A percentile compares a stretch with the other conserved stretches of the same genome.
These are phyloP conservation scores for Hyaloscypha variabilis DNA, from an alignment of 495 filamentous ascomycete species.

Conservation along the genomic window DNA sequence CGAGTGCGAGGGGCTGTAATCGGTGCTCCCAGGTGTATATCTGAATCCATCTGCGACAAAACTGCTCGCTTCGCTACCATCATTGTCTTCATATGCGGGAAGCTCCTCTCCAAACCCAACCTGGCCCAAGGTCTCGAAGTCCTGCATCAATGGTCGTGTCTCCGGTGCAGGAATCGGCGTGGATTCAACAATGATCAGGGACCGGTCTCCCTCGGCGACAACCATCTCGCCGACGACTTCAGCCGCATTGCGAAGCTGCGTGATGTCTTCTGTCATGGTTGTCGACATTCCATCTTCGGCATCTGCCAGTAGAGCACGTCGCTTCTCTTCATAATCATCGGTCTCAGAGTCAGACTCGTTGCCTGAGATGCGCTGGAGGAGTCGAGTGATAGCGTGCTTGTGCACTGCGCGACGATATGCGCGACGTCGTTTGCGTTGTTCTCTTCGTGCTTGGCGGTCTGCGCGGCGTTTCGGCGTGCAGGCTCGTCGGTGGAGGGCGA, in stretches of 20 bases:
- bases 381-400: constrained; percentile 32
- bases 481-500: constrained; percentile 35
- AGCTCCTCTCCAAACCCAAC: constrained; percentile 37
- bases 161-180: not conserved
- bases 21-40: constrained; percentile 36
- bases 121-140: constrained; percentile 23
- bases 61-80: constrained; percentile 29
- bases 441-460: constrained; percentile 34
- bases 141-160: not conserved
- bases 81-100: constrained; percentile 40
- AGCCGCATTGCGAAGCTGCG: constrained; percentile 48
- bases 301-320: constrained; percentile 20
- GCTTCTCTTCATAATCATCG: constrained; percentile 29
- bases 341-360: constrained; percentile 8
- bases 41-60: constrained; percentile 40
- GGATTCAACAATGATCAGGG: not conserved
- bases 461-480: constrained; percentile 31
- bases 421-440: constrained; percentile 42
- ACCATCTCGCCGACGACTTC: constrained; percentile 48
- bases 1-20: constrained; percentile 26
- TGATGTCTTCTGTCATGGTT: constrained; percentile 44
- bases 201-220: constrained; percentile 43
- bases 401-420: constrained; percentile 43
- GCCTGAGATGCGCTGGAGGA: constrained; percentile 23
- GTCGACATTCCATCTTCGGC: constrained; percentile 42